Conservation (phyloP, 768 basidiomycete genomes). For the Crassisporium funariophilum region DNA sequence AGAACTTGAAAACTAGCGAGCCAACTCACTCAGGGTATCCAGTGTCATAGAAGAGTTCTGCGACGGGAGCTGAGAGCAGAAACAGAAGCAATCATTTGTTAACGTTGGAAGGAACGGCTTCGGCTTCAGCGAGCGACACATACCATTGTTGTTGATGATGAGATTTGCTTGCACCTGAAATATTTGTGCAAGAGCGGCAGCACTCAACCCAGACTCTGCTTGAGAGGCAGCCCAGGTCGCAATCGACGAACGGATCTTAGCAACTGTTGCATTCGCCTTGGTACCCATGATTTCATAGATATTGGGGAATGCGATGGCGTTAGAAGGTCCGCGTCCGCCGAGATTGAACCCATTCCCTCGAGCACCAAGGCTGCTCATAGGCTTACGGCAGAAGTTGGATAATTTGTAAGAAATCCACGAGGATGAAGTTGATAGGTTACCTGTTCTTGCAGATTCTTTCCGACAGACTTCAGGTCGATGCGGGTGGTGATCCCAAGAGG, state of each 20-base stretch:
- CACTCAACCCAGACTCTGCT: conserved; percentile 39
- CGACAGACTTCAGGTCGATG: conserved; percentile 52
- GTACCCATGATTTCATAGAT: conserved; percentile 47
- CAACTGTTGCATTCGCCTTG: conserved; percentile 31
- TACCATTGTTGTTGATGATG: conserved; percentile 50
- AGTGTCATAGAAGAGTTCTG: conserved; percentile 49
- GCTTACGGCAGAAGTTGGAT: conserved; percentile 21
- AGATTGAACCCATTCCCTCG: conserved; percentile 40
- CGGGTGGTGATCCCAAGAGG: conserved; percentile 48
- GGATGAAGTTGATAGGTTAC: conserved; percentile 24
- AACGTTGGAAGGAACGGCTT: too few relatives aligned
- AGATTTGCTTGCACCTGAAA: conserved; percentile 47
- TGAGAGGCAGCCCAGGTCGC: conserved; percentile 46
- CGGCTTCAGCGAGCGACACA: conserved; percentile 4
- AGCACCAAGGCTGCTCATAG: conserved; percentile 45
- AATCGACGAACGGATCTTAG: conserved; percentile 40
- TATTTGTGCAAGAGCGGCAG: conserved; percentile 43
- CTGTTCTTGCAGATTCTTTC: conserved; percentile 62
- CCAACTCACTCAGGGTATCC: conserved; percentile 49
- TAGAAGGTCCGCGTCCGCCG: conserved; percentile 45
- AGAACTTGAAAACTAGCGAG: too few relatives aligned
- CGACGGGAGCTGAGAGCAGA: conserved; percentile 40
- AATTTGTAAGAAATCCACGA: background rate
- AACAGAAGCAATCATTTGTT: too few relatives aligned
- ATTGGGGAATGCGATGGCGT: conserved; percentile 55